Evolutionary conservation across 257 asterid species (phyloP).

Genomic region (Ophiorrhiza pumila): DNA sequence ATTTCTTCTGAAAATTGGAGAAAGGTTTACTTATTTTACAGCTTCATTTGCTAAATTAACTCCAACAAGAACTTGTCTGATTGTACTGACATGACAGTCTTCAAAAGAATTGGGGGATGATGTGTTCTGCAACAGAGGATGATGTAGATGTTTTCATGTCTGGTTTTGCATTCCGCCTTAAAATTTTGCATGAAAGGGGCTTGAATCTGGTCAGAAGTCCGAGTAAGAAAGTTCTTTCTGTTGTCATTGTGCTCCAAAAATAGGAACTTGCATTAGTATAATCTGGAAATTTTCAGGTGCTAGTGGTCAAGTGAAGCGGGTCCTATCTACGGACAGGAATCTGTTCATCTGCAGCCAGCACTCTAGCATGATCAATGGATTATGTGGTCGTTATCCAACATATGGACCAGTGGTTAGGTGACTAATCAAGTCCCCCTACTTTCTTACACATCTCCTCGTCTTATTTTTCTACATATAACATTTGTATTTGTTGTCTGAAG

Average conservation of each 20-base stretch:
- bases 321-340: conserved; percentile 59
- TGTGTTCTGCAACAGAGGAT: conserved; percentile 76
- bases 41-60: conserved; percentile 13
- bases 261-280: background rate
- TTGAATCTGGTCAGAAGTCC: conserved; percentile 57
- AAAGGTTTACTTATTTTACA: conserved; percentile 55
- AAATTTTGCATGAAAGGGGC: conserved; percentile 87
- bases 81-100: conserved; percentile 53
- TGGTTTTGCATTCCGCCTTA: conserved; percentile 95
- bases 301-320: conserved; percentile 45
- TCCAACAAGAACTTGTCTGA: conserved; percentile 22
- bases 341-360: conserved; percentile 79
- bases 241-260: background rate
- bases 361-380: conserved; percentile 84
- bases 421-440: conserved; percentile 20
- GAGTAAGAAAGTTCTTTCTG: conserved; percentile 37
- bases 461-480: background rate
- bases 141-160: conserved; percentile 79
- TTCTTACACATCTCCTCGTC: conserved; percentile 4
- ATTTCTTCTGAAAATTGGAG: conserved; percentile 87
- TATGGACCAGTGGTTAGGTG: conserved; percentile 87
- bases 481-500: conserved; percentile 29
- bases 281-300: conserved; percentile 14
- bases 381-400: conserved; percentile 81
- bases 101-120: conserved; percentile 57